These are phyloP conservation scores for Suhomyces bolitotheri DNA, from an alignment of 1,139 yeast species.

Conservation along the genomic window DNA sequence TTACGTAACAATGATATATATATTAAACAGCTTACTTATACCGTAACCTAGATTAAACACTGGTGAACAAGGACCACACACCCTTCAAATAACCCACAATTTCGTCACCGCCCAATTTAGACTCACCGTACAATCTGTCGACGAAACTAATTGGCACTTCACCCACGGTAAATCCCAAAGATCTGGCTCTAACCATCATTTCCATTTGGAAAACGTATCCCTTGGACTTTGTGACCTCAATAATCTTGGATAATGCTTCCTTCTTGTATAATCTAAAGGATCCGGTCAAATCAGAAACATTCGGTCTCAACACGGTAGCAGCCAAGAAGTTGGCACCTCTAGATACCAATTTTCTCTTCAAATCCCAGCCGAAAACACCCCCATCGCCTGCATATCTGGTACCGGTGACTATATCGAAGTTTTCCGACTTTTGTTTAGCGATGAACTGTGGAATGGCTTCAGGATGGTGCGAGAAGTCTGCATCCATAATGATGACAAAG, in stretches of 20 bases:
- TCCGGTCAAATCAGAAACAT: constrained; percentile 77
- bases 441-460: constrained; percentile 78
- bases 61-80: constrained; percentile 68
- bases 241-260: constrained; percentile 64
- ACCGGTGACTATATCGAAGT: constrained; percentile 82
- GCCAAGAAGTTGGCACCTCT: constrained; percentile 84
- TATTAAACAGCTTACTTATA: too few species aligned
- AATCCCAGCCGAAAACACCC: constrained; percentile 85
- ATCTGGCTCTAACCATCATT: constrained; percentile 82
- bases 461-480: constrained; percentile 83
- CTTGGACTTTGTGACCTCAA: constrained; percentile 69
- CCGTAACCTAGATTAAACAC: constrained; percentile 43
- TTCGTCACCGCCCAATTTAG: constrained; percentile 81
- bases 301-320: constrained; percentile 68
- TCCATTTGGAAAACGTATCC: constrained; percentile 91
- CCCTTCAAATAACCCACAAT: constrained; percentile 77
- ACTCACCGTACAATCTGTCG: constrained; percentile 78
- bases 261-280: constrained; percentile 77
- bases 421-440: constrained; percentile 60
- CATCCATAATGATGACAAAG: constrained; percentile 82
- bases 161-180: constrained; percentile 68
- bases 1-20: constrained; percentile 2
- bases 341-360: constrained; percentile 75
- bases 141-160: constrained; percentile 82
- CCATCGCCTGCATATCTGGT: constrained; percentile 82